These are phyloP conservation scores for Clarireedia sp. DNA, from an alignment of 2,329 filamentous ascomycete species.

Conservation along the genomic window DNA sequence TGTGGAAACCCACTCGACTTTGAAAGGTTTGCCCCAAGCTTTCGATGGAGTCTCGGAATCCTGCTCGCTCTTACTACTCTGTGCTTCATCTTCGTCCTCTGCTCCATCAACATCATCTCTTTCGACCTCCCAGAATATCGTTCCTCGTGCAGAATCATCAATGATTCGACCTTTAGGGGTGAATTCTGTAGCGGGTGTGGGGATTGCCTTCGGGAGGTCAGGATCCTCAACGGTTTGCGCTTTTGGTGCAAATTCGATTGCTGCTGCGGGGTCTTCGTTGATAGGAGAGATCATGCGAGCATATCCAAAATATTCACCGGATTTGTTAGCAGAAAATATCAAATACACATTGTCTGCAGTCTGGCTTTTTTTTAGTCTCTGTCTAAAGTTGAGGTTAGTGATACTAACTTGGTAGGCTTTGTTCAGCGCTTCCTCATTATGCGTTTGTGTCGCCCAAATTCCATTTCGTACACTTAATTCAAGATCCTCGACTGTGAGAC, in stretches of 20 bases:
- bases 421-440: conserved; percentile 82
- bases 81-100: conserved; percentile 34
- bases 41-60: conserved; percentile 32
- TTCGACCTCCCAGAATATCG: conserved; percentile 92
- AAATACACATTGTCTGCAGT: conserved; percentile 77
- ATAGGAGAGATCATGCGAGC: conserved; percentile 84
- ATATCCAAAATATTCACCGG: conserved; percentile 93
- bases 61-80: conserved; percentile 34
- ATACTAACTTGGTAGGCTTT: conserved; percentile 66
- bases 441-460: conserved; percentile 89
- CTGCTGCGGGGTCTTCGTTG: conserved; percentile 63
- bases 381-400: conserved; percentile 8
- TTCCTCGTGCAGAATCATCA: conserved; percentile 86
- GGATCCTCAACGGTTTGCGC: conserved; percentile 49
- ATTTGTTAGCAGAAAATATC: conserved; percentile 95
- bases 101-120: conserved; percentile 42
- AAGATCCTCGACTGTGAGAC: conserved; percentile 81
- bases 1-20: conserved; percentile 83
- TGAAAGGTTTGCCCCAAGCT: conserved; percentile 85
- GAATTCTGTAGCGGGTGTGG: conserved; percentile 68
- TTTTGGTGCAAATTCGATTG: conserved; percentile 61
- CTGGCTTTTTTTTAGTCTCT: conserved; percentile 36
- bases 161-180: conserved; percentile 82
- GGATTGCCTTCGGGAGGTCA: conserved; percentile 71
- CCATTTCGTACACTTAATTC: conserved; percentile 81